Evolutionary conservation across 2,329 filamentous ascomycete species (phyloP).

Genomic region (Colletotrichum agaves): DNA sequence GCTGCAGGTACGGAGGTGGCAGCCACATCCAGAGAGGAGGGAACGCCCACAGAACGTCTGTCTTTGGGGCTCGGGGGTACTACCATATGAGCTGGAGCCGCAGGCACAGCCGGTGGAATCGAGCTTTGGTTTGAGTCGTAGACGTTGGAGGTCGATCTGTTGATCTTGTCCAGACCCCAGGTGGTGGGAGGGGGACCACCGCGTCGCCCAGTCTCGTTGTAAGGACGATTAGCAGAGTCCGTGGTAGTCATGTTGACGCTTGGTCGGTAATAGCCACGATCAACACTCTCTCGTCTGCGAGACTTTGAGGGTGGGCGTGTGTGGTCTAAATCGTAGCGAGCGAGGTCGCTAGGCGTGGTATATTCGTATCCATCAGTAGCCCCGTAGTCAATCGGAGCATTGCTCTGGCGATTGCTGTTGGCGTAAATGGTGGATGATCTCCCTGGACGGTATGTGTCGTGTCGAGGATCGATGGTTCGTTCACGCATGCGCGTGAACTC

Average conservation of each 20-base stretch:
- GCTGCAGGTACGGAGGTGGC: conserved; percentile 22
- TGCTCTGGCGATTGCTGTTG: conserved; percentile 55
- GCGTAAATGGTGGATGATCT: conserved; percentile 60
- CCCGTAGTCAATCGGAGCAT: conserved; percentile 61
- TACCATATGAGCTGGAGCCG: conserved; percentile 46
- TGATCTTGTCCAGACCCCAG: conserved; percentile 77
- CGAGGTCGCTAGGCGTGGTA: conserved; percentile 70
- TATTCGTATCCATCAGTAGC: conserved; percentile 70
- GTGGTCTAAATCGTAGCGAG: conserved; percentile 69
- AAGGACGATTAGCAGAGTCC: conserved; percentile 42
- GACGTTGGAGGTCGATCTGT: conserved; percentile 52
- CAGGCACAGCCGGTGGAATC: conserved; percentile 52
- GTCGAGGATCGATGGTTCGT: conserved; percentile 56
- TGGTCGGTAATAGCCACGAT: conserved; percentile 66
- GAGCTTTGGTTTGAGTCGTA: conserved; percentile 63
- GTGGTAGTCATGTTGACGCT: conserved; percentile 53
- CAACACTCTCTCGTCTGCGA: conserved; percentile 64
- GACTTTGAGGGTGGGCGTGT: conserved; percentile 52
- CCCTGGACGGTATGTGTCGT: conserved; percentile 58
- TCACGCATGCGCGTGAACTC: conserved; percentile 63
- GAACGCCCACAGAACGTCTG: conserved; percentile 35
- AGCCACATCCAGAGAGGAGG: conserved; percentile 26
- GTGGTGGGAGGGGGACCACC: conserved; percentile 74
- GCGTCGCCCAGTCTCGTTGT: conserved; percentile 44
- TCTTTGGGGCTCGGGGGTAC: conserved; percentile 49